Conservation (phyloP, 192 early-diverging fungal species). For the Linnemannia hyalina region DNA sequence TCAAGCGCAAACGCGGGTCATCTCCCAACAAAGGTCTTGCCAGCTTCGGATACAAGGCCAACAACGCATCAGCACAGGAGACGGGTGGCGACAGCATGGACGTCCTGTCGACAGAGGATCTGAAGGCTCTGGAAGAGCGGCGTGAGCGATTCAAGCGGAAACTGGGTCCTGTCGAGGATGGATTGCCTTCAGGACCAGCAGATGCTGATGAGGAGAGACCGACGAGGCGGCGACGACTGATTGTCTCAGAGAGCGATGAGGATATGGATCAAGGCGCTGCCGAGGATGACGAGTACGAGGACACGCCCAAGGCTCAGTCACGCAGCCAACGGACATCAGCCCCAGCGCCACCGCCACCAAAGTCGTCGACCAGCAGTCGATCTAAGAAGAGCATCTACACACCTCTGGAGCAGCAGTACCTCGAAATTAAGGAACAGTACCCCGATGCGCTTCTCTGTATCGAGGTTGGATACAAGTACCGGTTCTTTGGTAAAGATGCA, state of each 20-base stretch:
- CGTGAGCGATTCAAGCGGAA: constrained; percentile 30
- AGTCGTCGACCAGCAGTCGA: constrained; percentile 8
- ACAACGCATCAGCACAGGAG: not conserved
- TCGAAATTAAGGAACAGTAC: constrained; percentile 78
- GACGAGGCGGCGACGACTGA: not conserved
- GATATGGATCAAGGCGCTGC: not conserved
- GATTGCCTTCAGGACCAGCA: not conserved
- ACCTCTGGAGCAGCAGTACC: constrained; percentile 86
- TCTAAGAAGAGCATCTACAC: constrained; percentile 70
- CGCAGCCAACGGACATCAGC: not conserved
- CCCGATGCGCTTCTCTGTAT: constrained; percentile 83
- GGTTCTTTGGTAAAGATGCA: constrained; percentile 94
- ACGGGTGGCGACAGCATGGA: not conserved
- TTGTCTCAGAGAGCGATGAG: constrained; percentile 36
- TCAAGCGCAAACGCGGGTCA: not conserved
- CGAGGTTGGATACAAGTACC: constrained; percentile 96
- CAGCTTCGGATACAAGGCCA: constrained; percentile 14
- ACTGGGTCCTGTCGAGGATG: constrained; percentile 12
- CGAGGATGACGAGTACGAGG: not conserved
- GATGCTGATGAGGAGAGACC: not conserved
- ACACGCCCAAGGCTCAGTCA: not conserved
- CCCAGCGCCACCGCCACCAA: not conserved
- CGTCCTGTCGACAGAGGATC: not conserved
- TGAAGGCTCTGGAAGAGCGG: not conserved
- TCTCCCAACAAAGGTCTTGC: not conserved